Conservation (phyloP, 169 alveolate genomes). For the Babesia caballi region DNA sequence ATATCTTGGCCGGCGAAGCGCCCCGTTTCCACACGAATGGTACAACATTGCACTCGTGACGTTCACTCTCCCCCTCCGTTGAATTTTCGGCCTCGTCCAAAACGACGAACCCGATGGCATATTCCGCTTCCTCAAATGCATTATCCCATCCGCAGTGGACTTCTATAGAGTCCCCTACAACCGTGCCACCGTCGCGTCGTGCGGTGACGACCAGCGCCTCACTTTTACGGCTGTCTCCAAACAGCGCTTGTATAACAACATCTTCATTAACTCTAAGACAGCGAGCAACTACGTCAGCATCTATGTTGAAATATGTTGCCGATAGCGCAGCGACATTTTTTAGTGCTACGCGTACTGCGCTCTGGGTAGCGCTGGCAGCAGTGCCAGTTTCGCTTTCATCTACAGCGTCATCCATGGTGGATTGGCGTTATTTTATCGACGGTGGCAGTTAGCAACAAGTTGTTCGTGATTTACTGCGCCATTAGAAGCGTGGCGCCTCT, state of each 20-base stretch:
- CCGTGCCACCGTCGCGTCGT: background rate
- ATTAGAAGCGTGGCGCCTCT: no score
- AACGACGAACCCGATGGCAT: constrained; percentile 3
- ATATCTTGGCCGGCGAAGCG: background rate
- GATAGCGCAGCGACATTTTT: background rate
- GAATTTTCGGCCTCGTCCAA: background rate
- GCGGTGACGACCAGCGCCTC: background rate
- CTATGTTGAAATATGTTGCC: background rate
- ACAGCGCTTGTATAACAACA: background rate
- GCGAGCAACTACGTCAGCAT: background rate
- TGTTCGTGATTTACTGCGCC: no score
- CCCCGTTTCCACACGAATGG: constrained; percentile 4
- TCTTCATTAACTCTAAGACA: background rate
- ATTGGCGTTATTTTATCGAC: background rate
- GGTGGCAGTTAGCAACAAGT: no score
- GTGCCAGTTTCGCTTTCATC: background rate
- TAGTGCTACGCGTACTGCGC: background rate
- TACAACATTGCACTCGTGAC: background rate
- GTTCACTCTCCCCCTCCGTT: background rate
- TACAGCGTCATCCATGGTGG: background rate
- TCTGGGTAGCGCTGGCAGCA: background rate
- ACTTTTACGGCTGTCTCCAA: background rate
- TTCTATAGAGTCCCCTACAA: background rate
- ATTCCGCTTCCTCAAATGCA: background rate
- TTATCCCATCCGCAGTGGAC: background rate